Conservation (phyloP, 495 filamentous ascomycete genomes). For the Penicillium atrosanguineum region DNA sequence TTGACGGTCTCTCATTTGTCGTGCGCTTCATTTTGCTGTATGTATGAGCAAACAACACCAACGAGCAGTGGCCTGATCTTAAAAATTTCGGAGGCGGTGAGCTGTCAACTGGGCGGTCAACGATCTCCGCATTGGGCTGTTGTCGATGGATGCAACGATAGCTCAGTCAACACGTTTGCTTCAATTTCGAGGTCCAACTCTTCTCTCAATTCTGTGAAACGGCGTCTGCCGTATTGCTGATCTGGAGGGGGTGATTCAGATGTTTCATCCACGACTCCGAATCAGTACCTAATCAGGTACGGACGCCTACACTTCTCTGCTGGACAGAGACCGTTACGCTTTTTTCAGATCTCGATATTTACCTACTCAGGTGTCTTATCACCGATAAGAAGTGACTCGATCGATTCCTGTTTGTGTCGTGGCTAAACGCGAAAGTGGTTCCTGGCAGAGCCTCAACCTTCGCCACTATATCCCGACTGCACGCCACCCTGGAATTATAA, state of each 20-base stretch:
- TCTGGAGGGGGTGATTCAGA: neutral
- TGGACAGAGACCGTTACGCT: neutral
- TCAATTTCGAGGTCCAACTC: neutral
- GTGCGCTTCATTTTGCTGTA: slow-evolving; percentile 55
- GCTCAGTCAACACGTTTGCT: neutral
- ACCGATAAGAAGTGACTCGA: neutral
- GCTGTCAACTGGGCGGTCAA: slow-evolving; percentile 12
- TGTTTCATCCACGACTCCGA: neutral
- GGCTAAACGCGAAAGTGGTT: neutral
- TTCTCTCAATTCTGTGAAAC: neutral
- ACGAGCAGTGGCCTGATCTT: slow-evolving; percentile 14
- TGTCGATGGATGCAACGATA: neutral
- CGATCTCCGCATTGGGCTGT: neutral
- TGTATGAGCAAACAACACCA: neutral
- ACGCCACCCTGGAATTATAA: neutral
- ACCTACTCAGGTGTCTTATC: neutral
- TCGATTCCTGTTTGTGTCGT: neutral
- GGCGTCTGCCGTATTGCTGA: neutral
- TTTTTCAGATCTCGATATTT: neutral
- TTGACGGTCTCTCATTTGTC: slow-evolving; percentile 35
- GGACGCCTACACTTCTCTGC: neutral
- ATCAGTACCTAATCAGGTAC: neutral
- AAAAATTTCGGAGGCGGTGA: slow-evolving; percentile 24
- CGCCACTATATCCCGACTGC: neutral
- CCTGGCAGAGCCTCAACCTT: neutral